phyloP scores from a whole-genome alignment of 169 alveolate species.

The Eimeria falciformis region DNA sequence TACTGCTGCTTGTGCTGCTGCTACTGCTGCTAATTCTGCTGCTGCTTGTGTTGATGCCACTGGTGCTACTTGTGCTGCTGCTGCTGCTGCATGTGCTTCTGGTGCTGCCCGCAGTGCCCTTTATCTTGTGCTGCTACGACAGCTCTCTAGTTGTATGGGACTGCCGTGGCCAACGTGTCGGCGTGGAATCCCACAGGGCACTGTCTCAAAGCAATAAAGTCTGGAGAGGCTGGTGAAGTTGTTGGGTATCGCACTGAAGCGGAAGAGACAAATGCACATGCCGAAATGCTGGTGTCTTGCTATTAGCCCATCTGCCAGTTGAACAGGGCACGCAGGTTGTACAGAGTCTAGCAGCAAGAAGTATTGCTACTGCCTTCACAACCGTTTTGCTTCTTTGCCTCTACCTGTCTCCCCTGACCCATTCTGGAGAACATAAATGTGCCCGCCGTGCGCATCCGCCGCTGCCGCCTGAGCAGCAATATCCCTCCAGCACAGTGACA shows the following conservation, averaged over 20 bases:
- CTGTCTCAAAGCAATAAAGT: not conserved
- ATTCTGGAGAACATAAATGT: not conserved
- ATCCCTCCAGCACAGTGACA: too few relatives aligned
- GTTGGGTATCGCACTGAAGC: slow-evolving; percentile 1
- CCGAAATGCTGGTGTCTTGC: not conserved
- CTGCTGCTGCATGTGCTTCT: too few relatives aligned
- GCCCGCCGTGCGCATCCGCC: not conserved
- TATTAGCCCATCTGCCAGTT: too few relatives aligned
- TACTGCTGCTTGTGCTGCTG: too few relatives aligned
- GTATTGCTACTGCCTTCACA: not conserved
- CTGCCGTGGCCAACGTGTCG: too few relatives aligned
- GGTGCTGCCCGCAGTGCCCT: too few relatives aligned
- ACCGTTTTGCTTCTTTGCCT: not conserved
- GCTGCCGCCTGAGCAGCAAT: not conserved
- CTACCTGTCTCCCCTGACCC: slow-evolving; percentile 15
- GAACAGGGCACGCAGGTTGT: too few relatives aligned
- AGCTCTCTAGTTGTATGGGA: too few relatives aligned
- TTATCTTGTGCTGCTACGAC: too few relatives aligned
- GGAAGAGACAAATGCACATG: not conserved
- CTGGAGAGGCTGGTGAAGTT: slow-evolving; percentile 18
- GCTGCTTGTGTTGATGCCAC: too few relatives aligned
- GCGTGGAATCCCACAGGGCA: not conserved
- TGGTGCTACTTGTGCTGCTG: too few relatives aligned
- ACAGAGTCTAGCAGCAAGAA: not conserved
- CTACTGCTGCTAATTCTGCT: too few relatives aligned